These are phyloP conservation scores for Daldinia decipiens DNA, from an alignment of 495 filamentous ascomycete species.

Conservation along the genomic window DNA sequence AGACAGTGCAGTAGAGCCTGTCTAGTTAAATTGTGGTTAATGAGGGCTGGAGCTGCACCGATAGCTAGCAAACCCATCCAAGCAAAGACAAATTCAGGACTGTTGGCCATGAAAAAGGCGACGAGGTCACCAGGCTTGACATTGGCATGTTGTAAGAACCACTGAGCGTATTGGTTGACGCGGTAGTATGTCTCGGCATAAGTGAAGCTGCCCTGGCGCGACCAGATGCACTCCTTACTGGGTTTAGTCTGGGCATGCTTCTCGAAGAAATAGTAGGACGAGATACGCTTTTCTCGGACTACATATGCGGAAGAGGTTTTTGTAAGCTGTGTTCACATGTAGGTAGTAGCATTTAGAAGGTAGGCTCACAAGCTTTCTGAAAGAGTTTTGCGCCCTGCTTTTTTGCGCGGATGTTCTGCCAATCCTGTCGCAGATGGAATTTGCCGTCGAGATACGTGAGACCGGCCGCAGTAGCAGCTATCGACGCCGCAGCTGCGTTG, in stretches of 20 bases:
- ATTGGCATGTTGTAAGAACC: conserved; percentile 66
- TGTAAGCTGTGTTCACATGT: conserved; percentile 16
- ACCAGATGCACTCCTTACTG: conserved; percentile 71
- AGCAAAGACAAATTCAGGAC: conserved; percentile 72
- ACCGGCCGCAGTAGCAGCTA: conserved; percentile 60
- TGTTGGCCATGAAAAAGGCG: conserved; percentile 74
- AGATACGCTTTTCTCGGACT: conserved; percentile 63
- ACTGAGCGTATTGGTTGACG: conserved; percentile 71
- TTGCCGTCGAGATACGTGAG: conserved; percentile 77
- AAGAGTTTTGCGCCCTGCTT: conserved; percentile 52
- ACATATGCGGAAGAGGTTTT: background rate
- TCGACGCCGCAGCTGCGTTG: conserved; percentile 63
- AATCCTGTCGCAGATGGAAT: conserved; percentile 71
- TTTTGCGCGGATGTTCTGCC: conserved; percentile 51
- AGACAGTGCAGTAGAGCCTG: conserved; percentile 77
- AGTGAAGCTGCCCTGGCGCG: conserved; percentile 69
- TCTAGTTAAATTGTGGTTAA: conserved; percentile 76
- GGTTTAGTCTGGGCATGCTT: conserved; percentile 60
- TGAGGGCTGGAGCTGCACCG: conserved; percentile 74
- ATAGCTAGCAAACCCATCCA: conserved; percentile 71
- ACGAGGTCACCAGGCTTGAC: conserved; percentile 74
- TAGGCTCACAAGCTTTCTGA: conserved; percentile 43
- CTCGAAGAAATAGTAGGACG: conserved; percentile 74
- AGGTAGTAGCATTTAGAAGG: background rate
- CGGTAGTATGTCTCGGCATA: conserved; percentile 67